Evolutionary conservation across 345 rosid species (phyloP), one percentile per base, ranked within the genome.

Genomic region (Citropsis articulata): DNA sequence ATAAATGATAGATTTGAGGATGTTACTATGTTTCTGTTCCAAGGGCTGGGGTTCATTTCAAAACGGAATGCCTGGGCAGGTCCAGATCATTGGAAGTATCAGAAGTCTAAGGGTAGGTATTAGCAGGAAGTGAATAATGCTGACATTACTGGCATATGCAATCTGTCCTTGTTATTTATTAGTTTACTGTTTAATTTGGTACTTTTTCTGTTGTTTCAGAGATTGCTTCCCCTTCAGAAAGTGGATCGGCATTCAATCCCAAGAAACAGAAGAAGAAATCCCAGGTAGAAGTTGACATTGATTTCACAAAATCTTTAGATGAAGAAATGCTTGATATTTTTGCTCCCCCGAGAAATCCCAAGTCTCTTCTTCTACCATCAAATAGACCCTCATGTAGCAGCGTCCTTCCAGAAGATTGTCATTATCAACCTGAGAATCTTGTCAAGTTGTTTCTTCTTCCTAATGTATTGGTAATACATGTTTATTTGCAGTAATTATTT

Each of bases 361-460:
- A 88, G 81, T 79, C 94, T 25, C 73, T 95, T 74, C 88, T 92
- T 76, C 84, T 94, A 73, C 97, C 95, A 76, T 90, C 90, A 77
- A 94, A 75, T 79, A 86, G 93, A 88, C 56, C 82, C 75, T 86
- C 88, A 55, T 85, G 88, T 80, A 89, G 80, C 63, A 89, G 89
- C 66, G 90, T 79, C 73, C 88, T 95, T 69, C 99, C 98, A 10
- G 98, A 94, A 88, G 99, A 94, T 89, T 92, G 97, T 80, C 99
- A 95, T 83, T 95, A 91, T 81, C 98, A 92, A 83, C 99, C 98
- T 27, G 97, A 92, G 87, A 80, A 87, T 82, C 93, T 95, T 73
- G 92, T 92, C 75, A 95, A 94, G 82, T 84, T 95, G 68, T 95
- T 95, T 86, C 92, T 94, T 80, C 87, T 92, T 36, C 99, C 99